Conservation (phyloP, 768 basidiomycete species). For the Podaxis carcinomalis region DNA sequence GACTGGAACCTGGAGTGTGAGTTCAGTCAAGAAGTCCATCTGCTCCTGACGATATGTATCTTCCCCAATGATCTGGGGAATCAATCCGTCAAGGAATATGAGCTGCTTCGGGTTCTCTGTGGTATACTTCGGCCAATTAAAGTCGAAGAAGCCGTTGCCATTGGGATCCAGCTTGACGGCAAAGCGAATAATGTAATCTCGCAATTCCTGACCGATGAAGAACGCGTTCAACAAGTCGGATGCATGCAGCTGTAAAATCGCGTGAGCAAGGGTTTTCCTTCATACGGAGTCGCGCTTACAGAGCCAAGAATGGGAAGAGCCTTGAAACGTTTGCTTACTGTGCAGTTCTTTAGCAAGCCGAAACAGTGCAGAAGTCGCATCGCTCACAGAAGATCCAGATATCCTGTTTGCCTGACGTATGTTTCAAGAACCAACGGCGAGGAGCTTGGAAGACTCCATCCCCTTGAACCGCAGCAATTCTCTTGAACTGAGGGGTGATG, state of each 20-base stretch:
- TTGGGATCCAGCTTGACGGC: constrained; percentile 25
- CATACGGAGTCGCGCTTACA: constrained; percentile 21
- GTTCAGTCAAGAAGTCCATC: constrained; percentile 29
- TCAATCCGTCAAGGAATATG: constrained; percentile 33
- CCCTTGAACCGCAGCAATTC: constrained; percentile 45
- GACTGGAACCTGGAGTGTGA: constrained; percentile 26
- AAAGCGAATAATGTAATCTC: constrained; percentile 42
- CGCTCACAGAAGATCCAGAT: constrained; percentile 38
- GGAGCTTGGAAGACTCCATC: constrained; percentile 49
- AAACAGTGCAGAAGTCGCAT: background rate
- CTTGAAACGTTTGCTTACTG: constrained; percentile 45
- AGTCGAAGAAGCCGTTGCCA: constrained; percentile 3
- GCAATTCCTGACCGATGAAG: constrained; percentile 33
- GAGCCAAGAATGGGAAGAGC: constrained; percentile 37
- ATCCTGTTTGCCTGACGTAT: constrained; percentile 30
- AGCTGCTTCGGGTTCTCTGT: constrained; percentile 27
- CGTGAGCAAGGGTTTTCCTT: background rate
- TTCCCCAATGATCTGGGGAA: constrained; percentile 27
- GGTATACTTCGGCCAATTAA: constrained; percentile 26
- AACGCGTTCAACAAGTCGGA: constrained; percentile 32
- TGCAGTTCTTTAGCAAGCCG: background rate
- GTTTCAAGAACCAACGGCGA: constrained; percentile 40
- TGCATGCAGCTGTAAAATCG: constrained; percentile 29
- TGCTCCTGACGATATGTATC: constrained; percentile 37
- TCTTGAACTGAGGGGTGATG: constrained; percentile 42